phyloP scores from a whole-genome alignment of 73 alveolate species.

The Effrenium voratum region DNA sequence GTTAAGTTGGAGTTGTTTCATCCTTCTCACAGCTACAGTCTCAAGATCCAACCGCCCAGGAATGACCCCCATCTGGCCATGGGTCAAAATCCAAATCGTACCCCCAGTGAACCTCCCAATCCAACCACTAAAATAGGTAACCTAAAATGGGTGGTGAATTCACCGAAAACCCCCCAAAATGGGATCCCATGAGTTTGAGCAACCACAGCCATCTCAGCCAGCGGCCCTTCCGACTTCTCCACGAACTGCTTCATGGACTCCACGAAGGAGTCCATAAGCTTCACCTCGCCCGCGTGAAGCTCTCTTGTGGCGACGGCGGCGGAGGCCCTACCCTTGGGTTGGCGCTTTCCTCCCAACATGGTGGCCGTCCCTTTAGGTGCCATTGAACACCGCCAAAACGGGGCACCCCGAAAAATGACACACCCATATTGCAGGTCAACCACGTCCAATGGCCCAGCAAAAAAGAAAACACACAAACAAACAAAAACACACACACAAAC shows the following conservation, averaged over 20 bases:
- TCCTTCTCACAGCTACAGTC: too few species aligned
- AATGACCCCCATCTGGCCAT: background rate
- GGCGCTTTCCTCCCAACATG: background rate
- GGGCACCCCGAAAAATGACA: too few species aligned
- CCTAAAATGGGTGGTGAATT: background rate
- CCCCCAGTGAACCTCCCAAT: too few species aligned
- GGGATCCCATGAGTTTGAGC: background rate
- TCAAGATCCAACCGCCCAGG: background rate
- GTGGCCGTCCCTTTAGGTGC: too few species aligned
- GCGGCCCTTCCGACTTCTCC: conserved; percentile 7
- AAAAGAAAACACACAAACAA: too few species aligned
- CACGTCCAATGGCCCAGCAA: too few species aligned
- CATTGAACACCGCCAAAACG: too few species aligned
- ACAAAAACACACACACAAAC: too few species aligned
- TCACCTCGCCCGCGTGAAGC: conserved; percentile 1
- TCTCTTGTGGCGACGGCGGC: background rate
- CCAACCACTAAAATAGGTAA: too few species aligned
- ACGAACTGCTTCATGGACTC: conserved; percentile 46
- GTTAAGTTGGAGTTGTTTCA: too few species aligned
- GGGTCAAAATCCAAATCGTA: background rate
- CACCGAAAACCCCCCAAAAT: background rate
- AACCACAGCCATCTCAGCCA: background rate
- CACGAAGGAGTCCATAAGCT: background rate
- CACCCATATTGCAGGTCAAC: too few species aligned
- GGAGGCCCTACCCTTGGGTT: background rate